A percentile compares a stretch with the other conserved stretches of the same genome.
Evolutionary conservation across 192 early-diverging fungal species (phyloP).

Genomic region (Coemansia sp.): DNA sequence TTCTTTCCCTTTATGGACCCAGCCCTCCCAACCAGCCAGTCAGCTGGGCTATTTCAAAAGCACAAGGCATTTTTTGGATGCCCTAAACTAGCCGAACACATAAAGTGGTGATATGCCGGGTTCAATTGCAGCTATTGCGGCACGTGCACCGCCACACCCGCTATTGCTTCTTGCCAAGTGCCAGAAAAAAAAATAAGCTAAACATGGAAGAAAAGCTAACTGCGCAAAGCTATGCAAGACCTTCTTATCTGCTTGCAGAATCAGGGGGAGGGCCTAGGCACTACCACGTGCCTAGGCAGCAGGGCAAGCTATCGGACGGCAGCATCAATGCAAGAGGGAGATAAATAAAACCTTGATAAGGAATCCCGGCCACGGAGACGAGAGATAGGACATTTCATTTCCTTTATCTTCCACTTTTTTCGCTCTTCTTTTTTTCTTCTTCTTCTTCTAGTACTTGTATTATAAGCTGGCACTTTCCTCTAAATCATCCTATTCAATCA

Average conservation of each 20-base stretch:
- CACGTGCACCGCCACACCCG: neutral
- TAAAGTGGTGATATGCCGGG: neutral
- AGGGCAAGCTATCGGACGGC: neutral
- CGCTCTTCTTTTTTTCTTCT: neutral
- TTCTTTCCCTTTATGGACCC: neutral
- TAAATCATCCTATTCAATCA: too few relatives aligned
- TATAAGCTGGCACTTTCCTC: neutral
- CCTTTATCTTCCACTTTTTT: constrained; percentile 9
- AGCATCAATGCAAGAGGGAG: neutral
- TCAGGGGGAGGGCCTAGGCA: constrained; percentile 1
- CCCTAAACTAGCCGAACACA: neutral
- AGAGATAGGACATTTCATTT: neutral
- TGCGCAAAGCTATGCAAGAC: neutral
- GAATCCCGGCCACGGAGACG: neutral
- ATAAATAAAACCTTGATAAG: constrained; percentile 1
- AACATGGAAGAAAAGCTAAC: neutral
- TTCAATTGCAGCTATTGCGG: neutral
- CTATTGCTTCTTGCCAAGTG: neutral
- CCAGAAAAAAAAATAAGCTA: neutral
- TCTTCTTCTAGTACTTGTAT: neutral
- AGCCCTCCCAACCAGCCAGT: neutral
- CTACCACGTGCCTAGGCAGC: neutral
- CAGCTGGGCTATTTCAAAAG: neutral
- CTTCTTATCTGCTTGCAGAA: neutral
- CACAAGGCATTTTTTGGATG: neutral